Conservation (phyloP, 2,329 filamentous ascomycete species). For the Bipolaris sorokiniana region DNA sequence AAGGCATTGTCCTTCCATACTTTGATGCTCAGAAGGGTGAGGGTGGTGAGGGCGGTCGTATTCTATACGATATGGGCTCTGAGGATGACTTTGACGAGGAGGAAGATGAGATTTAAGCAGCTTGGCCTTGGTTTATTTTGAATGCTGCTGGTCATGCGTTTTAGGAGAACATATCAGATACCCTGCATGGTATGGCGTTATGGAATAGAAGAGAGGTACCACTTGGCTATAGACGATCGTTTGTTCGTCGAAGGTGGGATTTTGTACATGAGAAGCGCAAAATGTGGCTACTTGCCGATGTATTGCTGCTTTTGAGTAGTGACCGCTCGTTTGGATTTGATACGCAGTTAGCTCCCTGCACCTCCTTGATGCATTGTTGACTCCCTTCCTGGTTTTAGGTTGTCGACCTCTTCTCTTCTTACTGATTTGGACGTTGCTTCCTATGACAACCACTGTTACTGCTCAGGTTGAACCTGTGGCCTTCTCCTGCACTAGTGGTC, state of each 20-base stretch:
- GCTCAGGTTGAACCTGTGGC: too few relatives aligned
- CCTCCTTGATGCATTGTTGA: too few relatives aligned
- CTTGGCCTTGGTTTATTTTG: not conserved
- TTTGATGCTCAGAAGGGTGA: conserved; percentile 88
- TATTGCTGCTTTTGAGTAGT: too few relatives aligned
- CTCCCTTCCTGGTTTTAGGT: too few relatives aligned
- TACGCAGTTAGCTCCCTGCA: too few relatives aligned
- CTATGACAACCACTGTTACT: too few relatives aligned
- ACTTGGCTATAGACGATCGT: not conserved
- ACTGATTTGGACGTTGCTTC: too few relatives aligned
- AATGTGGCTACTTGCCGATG: too few relatives aligned
- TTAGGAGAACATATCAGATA: conserved; percentile 8
- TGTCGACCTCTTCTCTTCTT: too few relatives aligned
- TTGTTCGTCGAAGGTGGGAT: not conserved
- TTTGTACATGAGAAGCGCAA: not conserved
- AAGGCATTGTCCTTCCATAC: conserved; percentile 91
- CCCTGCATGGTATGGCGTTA: conserved; percentile 19
- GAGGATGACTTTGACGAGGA: conserved; percentile 98
- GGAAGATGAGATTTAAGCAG: conserved; percentile 79
- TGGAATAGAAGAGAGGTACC: not conserved
- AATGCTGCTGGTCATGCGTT: conserved; percentile 4
- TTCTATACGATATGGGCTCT: conserved; percentile 93
- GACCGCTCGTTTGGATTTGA: too few relatives aligned
- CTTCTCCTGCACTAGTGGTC: too few relatives aligned
- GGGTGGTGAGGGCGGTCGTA: conserved; percentile 84